A percentile compares a stretch with the other conserved stretches of the same genome.
Evolutionary conservation across 2,329 filamentous ascomycete genomes (phyloP).

Genomic region (Colletotrichum salicis): DNA sequence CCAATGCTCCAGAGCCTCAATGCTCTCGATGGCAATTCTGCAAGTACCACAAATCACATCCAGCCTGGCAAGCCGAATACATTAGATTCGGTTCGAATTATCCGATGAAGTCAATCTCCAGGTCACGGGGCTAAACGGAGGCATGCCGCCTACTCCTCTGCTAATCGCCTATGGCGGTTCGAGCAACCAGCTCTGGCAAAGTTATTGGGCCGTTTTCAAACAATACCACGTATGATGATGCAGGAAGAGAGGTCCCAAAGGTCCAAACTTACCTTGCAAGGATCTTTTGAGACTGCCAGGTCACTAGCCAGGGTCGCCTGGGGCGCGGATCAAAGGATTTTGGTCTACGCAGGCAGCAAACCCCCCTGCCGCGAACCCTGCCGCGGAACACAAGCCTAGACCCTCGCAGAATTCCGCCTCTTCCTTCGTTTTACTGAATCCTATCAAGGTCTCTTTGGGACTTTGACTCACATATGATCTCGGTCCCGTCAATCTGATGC

Average conservation of each 20-base stretch:
- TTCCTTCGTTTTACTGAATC: neutral
- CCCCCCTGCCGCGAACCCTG: neutral
- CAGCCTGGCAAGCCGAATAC: no score
- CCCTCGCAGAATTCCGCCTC: neutral
- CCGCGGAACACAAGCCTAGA: neutral
- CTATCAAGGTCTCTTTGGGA: neutral
- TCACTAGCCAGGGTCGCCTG: neutral
- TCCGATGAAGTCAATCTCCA: neutral
- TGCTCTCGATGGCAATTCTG: neutral
- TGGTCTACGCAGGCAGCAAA: conserved; percentile 21
- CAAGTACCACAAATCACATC: neutral
- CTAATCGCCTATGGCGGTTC: neutral
- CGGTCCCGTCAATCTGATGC: neutral
- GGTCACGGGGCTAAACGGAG: neutral
- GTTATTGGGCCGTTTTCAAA: neutral
- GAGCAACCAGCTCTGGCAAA: no score
- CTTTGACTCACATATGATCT: neutral
- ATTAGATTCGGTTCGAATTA: neutral
- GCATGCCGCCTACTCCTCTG: neutral
- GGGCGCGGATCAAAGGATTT: neutral
- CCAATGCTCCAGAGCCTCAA: neutral
- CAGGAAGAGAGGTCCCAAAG: no score
- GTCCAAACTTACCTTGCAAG: neutral
- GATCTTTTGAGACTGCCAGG: neutral
- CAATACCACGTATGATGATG: no score